These are phyloP conservation scores for Lenwebbia sp. DNA, from an alignment of 345 rosid genomes.

Conservation along the genomic window DNA sequence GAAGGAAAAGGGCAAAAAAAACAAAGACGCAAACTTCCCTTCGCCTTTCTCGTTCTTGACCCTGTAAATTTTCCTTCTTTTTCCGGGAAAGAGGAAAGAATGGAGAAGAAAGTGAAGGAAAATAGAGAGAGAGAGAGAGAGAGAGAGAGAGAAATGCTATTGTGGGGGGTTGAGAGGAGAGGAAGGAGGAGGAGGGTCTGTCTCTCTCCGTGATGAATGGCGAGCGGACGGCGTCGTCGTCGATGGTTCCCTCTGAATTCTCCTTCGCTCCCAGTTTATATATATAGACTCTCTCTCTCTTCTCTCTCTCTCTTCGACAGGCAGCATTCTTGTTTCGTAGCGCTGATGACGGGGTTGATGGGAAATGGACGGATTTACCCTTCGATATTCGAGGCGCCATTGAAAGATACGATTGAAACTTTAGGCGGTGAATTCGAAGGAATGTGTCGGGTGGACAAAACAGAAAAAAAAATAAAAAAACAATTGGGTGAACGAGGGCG, in stretches of 20 bases:
- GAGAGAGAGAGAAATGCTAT: background rate
- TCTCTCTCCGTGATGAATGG: background rate
- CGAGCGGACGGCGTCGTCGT: background rate
- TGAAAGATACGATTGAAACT: background rate
- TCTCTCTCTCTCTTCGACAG: background rate
- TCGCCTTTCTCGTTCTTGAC: background rate
- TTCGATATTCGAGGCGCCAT: background rate
- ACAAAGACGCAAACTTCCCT: background rate
- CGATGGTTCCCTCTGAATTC: background rate
- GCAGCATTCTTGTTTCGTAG: background rate
- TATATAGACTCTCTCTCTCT: background rate
- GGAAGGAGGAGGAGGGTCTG: background rate
- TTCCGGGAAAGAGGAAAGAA: background rate
- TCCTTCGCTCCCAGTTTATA: background rate
- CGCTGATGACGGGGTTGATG: background rate
- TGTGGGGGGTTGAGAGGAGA: background rate
- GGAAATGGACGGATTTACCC: background rate
- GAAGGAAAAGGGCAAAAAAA: background rate
- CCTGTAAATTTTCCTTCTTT: background rate
- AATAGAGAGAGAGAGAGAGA: background rate
- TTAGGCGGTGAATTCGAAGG: background rate
- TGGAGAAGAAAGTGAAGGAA: background rate
- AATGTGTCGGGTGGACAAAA: background rate
- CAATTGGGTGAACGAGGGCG: background rate
- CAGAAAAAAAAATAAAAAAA: rapidly evolving